Percentiles rank a stretch among this genome's conserved stretches.
phyloP scores from a whole-genome alignment of 2,329 filamentous ascomycete species.

The Neofusicoccum laricinum region DNA sequence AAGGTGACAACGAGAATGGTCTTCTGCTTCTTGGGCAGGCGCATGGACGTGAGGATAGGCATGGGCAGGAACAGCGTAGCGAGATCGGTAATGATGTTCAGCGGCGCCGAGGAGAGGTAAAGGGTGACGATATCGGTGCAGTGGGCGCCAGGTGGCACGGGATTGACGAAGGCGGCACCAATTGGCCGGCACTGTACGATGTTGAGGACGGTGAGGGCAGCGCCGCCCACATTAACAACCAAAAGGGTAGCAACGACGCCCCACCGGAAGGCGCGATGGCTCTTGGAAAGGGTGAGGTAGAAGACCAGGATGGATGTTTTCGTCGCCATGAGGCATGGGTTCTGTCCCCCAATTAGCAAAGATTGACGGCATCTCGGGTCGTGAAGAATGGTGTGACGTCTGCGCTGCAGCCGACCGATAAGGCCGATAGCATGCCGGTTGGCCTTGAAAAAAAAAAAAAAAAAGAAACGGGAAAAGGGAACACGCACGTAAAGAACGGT shows the following conservation, averaged over 20 bases:
- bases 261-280: conserved; percentile 72
- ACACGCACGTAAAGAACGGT: conserved; percentile 56
- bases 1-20: conserved; percentile 84
- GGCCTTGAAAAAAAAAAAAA: conserved; percentile 4
- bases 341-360: conserved; percentile 48
- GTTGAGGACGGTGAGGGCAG: conserved; percentile 80
- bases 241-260: conserved; percentile 77
- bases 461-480: conserved; percentile 18
- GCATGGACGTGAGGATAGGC: conserved; percentile 83
- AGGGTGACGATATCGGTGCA: conserved; percentile 64
- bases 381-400: background rate
- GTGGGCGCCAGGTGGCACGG: conserved; percentile 43
- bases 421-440: conserved; percentile 4
- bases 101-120: conserved; percentile 72
- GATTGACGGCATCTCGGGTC: conserved; percentile 12
- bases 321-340: conserved; percentile 83
- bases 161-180: conserved; percentile 61
- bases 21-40: conserved; percentile 80
- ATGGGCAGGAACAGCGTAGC: conserved; percentile 85
- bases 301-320: conserved; percentile 93
- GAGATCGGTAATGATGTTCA: conserved; percentile 90
- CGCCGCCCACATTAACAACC: conserved; percentile 75
- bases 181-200: conserved; percentile 82
- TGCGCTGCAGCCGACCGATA: background rate
- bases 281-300: conserved; percentile 78